Evolutionary conservation across 2,329 filamentous ascomycete genomes (phyloP).

Genomic region (Corinectria fuckeliana): DNA sequence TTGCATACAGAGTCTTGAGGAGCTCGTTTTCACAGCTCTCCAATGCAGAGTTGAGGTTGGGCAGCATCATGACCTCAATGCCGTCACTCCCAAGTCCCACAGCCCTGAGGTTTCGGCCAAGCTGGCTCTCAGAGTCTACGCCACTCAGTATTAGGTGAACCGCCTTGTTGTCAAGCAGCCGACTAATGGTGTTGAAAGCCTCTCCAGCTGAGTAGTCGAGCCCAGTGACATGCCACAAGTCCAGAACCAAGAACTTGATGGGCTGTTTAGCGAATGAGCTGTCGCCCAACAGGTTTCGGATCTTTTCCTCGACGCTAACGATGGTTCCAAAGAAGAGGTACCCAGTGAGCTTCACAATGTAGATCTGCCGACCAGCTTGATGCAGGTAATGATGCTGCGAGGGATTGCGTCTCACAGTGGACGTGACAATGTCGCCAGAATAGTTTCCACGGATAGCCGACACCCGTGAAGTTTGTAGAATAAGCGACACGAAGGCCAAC

Average conservation of each 20-base stretch:
- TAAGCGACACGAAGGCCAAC: conserved; percentile 87
- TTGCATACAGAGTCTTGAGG: conserved; percentile 78
- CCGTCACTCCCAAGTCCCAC: conserved; percentile 81
- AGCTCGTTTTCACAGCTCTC: conserved; percentile 96
- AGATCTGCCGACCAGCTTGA: conserved; percentile 85
- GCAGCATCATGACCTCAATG: conserved; percentile 79
- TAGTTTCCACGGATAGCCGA: conserved; percentile 91
- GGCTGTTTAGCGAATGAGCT: conserved; percentile 78
- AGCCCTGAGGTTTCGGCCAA: conserved; percentile 80
- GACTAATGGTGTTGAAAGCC: conserved; percentile 90
- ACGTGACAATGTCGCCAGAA: conserved; percentile 85
- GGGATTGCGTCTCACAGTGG: conserved; percentile 89
- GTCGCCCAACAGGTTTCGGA: conserved; percentile 82
- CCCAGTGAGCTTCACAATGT: conserved; percentile 88
- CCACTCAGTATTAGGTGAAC: conserved; percentile 86
- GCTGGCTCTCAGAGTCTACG: conserved; percentile 74
- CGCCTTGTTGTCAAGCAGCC: conserved; percentile 77
- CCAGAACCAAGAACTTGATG: conserved; percentile 88
- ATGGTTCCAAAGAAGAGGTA: conserved; percentile 99
- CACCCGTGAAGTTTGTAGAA: conserved; percentile 88
- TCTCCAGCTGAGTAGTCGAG: conserved; percentile 97
- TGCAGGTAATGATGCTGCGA: conserved; percentile 87
- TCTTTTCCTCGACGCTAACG: conserved; percentile 89
- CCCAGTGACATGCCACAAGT: conserved; percentile 87
- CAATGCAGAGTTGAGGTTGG: conserved; percentile 89